Conservation (phyloP, 2,329 filamentous ascomycete genomes). For the Plenodomus biglobosus region DNA sequence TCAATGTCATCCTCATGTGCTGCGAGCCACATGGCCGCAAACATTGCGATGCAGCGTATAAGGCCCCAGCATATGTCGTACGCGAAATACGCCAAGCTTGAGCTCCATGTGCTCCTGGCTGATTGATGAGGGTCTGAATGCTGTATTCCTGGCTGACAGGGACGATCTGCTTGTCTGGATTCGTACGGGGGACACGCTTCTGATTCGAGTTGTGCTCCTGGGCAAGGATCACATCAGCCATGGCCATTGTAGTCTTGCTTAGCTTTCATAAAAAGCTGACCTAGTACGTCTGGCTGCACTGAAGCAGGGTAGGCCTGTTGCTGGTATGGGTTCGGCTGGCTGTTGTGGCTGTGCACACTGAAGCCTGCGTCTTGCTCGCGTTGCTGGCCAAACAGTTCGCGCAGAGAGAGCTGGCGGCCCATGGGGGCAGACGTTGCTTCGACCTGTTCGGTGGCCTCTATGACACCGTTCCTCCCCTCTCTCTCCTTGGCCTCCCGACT, state of each 20-base stretch:
- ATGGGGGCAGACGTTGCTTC: slow-evolving; percentile 47
- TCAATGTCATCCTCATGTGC: slow-evolving; percentile 1
- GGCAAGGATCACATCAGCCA: slow-evolving; percentile 20
- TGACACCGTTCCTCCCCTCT: slow-evolving; percentile 20
- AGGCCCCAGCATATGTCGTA: slow-evolving; percentile 5
- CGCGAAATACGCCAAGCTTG: slow-evolving; percentile 2
- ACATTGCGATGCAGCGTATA: slow-evolving; percentile 5
- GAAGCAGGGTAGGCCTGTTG: slow-evolving; percentile 23
- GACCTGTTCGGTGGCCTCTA: slow-evolving; percentile 28
- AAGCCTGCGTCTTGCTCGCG: slow-evolving; percentile 55
- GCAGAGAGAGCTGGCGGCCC: slow-evolving; percentile 56
- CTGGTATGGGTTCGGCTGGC: slow-evolving; percentile 7
- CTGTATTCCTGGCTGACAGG: neutral
- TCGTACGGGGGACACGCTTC: neutral
- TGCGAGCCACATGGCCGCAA: neutral
- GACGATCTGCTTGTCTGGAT: neutral
- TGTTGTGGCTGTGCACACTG: slow-evolving; percentile 52
- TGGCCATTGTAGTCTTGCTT: slow-evolving; percentile 40
- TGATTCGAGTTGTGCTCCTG: neutral
- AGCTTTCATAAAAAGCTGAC: slow-evolving; percentile 41
- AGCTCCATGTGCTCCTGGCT: neutral
- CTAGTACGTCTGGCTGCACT: slow-evolving; percentile 32
- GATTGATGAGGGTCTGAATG: neutral
- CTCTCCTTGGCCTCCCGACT: slow-evolving; percentile 49
- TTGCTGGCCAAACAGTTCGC: slow-evolving; percentile 59